Conservation (phyloP, 495 filamentous ascomycete species). For the Clavariopsis aquatica region DNA sequence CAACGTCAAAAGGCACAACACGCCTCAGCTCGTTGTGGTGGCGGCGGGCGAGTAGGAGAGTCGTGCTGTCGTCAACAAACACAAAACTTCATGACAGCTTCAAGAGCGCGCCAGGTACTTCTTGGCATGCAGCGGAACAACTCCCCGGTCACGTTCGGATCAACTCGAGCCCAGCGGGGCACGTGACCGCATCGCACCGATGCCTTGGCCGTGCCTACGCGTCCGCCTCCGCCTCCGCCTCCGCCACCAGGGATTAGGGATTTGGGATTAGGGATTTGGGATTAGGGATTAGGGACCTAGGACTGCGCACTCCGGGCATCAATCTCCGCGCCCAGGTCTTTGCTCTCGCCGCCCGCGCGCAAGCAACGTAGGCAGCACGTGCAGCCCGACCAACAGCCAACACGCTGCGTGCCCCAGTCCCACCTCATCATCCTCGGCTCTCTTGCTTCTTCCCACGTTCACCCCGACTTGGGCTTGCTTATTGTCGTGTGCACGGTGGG, state of each 20-base stretch:
- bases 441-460: not conserved
- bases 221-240: too few species aligned
- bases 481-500: not conserved
- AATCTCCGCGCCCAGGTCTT: constrained; percentile 4
- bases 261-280: too few species aligned
- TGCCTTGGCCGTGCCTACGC: too few species aligned
- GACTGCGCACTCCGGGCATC: constrained; percentile 1
- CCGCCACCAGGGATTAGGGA: too few species aligned
- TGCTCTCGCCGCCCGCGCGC: not conserved
- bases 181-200: not conserved
- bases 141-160: not conserved
- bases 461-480: not conserved
- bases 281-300: too few species aligned
- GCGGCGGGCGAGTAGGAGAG: not conserved
- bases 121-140: not conserved
- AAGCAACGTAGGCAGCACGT: not conserved
- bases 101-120: not conserved
- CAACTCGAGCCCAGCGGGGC: too few species aligned
- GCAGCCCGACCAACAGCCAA: not conserved
- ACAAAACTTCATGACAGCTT: not conserved
- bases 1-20: not conserved
- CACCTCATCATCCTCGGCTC: not conserved
- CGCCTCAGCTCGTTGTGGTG: not conserved
- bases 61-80: not conserved
- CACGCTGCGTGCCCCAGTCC: too few species aligned